Evolutionary conservation across 148 eudicot genomes (phyloP), one percentile per base, ranked within the genome.

Genomic region (Vaccinium corymbosum): DNA sequence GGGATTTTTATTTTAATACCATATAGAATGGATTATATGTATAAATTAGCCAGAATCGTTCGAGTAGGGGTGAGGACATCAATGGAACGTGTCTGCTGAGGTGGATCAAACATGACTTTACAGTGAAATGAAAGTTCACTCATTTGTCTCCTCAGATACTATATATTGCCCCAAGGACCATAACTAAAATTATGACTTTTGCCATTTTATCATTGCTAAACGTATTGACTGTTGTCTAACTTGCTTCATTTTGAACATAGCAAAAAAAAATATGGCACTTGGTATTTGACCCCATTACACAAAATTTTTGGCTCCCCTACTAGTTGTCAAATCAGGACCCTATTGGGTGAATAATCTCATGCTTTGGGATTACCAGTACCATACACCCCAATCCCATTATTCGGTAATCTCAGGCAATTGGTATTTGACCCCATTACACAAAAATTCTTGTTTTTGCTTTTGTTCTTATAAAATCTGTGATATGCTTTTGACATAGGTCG

Each of bases 401-500:
- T 59, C 22, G 38, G 38, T 35, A 35, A 35, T 2, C 38, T 35
- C 38, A 35, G 2, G 38, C 38, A 35, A 35, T 35, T 35, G 38
- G 38, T 35, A 35, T 35, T 35, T 35, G 38, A 2, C 38, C 38
- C 38, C 38, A 35, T 35, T 35, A 35, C 4, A 35, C 38, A 0
- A 35, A 35, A 35, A 35, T 13, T 77, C 13, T 35, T 1, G 22
- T 50, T 76, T 50, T 76, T 14, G 29, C 2, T 13, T 51, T 25
- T 42, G 46, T 42, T 42, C 46, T 4, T 0, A 42, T 42, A 4
- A 42, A 42, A 42, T 42, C 46, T 42, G 46, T 42, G 46, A 42
- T 4, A 42, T 14, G 29, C 2, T 13, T 51, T 25, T 48, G 56
- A 17, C 87, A 77, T 85, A 97, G 98, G 95, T 97, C 84, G 98